phyloP scores from a whole-genome alignment of 345 rosid genomes.

The Balakata baccata region DNA sequence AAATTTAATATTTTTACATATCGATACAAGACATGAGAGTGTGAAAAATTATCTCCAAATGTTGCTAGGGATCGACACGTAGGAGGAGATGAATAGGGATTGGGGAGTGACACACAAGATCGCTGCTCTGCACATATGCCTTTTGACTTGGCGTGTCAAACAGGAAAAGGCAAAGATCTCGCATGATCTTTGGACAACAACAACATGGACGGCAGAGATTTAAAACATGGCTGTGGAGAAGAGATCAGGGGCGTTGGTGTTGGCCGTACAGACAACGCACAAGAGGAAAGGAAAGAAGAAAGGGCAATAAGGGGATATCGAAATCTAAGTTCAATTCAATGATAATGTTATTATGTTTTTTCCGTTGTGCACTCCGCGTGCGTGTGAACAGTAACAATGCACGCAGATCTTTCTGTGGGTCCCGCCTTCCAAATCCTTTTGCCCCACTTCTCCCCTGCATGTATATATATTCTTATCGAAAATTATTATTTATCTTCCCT shows the following conservation, averaged over 20 bases:
- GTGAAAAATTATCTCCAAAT: no score
- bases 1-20: no score
- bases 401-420: conserved; percentile 25
- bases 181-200: conserved; percentile 5
- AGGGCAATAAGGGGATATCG: no score
- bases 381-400: conserved; percentile 31
- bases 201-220: conserved; percentile 17
- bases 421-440: conserved; percentile 7
- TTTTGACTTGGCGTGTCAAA: conserved; percentile 11
- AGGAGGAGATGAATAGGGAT: conserved; percentile 6
- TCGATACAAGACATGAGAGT: no score
- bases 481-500: no score
- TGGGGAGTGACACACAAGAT: conserved; percentile 7
- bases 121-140: background rate
- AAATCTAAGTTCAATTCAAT: conserved; percentile 17
- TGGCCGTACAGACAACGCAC: background rate
- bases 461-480: no score
- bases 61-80: background rate
- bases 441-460: no score
- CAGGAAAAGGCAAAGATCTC: conserved; percentile 13
- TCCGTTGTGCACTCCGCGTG: conserved; percentile 33
- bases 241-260: conserved; percentile 7
- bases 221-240: rapidly evolving
- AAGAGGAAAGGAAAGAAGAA: no score
- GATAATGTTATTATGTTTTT: conserved; percentile 26